Evolutionary conservation across 495 filamentous ascomycete species (phyloP).

Genomic region (Penicillium taxi): DNA sequence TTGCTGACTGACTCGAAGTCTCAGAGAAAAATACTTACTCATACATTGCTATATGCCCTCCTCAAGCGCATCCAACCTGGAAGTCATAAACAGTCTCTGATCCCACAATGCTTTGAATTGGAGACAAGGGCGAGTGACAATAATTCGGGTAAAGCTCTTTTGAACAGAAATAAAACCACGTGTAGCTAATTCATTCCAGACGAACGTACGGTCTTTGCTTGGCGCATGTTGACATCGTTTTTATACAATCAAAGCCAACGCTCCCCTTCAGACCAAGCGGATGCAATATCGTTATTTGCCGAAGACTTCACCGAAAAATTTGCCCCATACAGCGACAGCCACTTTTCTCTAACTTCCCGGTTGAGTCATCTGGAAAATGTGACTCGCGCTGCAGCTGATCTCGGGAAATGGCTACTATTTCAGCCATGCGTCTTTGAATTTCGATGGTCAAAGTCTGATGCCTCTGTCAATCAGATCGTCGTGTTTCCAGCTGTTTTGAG

Average conservation of each 20-base stretch:
- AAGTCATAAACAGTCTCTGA: conserved; percentile 4
- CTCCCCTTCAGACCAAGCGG: background rate
- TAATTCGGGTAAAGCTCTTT: too few species aligned
- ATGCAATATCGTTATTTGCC: conserved; percentile 6
- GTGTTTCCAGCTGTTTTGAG: conserved; percentile 17
- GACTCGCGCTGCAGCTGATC: conserved; percentile 8
- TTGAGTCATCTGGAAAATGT: conserved; percentile 13
- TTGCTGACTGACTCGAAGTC: conserved; percentile 9
- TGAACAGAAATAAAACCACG: background rate
- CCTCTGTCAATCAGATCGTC: conserved; percentile 1
- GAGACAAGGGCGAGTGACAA: too few species aligned
- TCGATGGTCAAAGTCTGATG: conserved; percentile 7
- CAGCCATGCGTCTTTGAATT: conserved; percentile 22
- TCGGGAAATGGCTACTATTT: conserved; percentile 20
- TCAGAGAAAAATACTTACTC: conserved; percentile 15
- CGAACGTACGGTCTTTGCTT: conserved; percentile 12
- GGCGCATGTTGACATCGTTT: conserved; percentile 22
- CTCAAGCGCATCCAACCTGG: conserved; percentile 13
- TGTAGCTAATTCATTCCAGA: background rate
- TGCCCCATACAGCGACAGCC: conserved; percentile 11
- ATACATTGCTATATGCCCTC: conserved; percentile 11
- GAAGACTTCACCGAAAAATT: conserved; percentile 15
- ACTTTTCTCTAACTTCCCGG: conserved; percentile 8
- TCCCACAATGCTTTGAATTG: conserved; percentile 13
- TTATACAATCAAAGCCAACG: conserved; percentile 4